Evolutionary conservation across 805 yeast species (phyloP).

Genomic region (Candida ficus): DNA sequence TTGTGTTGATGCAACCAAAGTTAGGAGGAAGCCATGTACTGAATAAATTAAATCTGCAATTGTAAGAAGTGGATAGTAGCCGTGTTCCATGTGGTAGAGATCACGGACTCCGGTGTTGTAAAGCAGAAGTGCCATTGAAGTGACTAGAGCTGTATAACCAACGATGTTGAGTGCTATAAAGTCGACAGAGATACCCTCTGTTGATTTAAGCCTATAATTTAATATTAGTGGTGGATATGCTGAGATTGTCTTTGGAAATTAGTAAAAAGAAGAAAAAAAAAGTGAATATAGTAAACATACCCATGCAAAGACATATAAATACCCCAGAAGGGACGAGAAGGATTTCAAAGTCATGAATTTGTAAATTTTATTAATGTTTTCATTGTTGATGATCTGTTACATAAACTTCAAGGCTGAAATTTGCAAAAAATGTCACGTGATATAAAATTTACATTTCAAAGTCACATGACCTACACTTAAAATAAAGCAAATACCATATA

Average conservation of each 20-base stretch:
- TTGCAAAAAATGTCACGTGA: too few species aligned
- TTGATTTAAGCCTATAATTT: constrained; percentile 34
- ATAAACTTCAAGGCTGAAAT: too few species aligned
- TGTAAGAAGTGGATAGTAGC: constrained; percentile 38
- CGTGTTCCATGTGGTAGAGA: constrained; percentile 26
- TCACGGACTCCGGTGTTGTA: constrained; percentile 29
- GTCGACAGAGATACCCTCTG: constrained; percentile 48
- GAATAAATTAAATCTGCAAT: constrained; percentile 42
- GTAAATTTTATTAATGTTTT: neutral
- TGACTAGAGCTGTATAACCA: constrained; percentile 41
- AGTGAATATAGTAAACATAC: constrained; percentile 18
- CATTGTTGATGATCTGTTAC: too few species aligned
- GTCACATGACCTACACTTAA: too few species aligned
- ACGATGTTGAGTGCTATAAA: constrained; percentile 39
- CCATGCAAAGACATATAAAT: constrained; percentile 37
- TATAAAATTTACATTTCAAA: too few species aligned
- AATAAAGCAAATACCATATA: too few species aligned
- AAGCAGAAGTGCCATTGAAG: constrained; percentile 39
- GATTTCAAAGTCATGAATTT: neutral
- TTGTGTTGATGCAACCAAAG: constrained; percentile 37
- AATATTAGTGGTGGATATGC: constrained; percentile 44
- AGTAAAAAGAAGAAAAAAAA: neutral
- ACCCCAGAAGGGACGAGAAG: constrained; percentile 27
- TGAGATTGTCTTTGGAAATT: constrained; percentile 34
- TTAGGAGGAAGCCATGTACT: constrained; percentile 40